A percentile compares a stretch with the other conserved stretches of the same genome.
phyloP scores from a whole-genome alignment of 2,329 filamentous ascomycete genomes.

The Penicillium sp. region DNA sequence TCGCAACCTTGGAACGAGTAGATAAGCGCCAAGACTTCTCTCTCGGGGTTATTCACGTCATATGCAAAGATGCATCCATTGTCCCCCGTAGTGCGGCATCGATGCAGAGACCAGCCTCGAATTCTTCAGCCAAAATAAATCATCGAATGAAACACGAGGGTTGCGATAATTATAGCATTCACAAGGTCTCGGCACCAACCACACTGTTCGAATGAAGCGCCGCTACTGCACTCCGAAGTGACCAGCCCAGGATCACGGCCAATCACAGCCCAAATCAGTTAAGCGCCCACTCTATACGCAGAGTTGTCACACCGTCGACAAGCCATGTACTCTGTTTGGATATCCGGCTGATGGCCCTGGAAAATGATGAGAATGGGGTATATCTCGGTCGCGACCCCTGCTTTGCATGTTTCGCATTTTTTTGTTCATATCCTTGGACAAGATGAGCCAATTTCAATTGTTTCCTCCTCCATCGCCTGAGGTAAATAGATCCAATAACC shows the following conservation, averaged over 20 bases:
- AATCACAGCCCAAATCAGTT: conserved; percentile 25
- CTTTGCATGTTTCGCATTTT: conserved; percentile 8
- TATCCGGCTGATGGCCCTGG: neutral
- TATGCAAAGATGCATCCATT: too few relatives aligned
- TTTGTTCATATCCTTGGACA: conserved; percentile 7
- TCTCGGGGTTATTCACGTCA: neutral
- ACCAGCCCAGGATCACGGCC: conserved; percentile 18
- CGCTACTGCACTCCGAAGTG: conserved; percentile 19
- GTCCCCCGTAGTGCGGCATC: neutral
- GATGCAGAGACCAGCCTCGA: conserved; percentile 3
- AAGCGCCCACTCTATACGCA: conserved; percentile 33
- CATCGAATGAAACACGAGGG: neutral
- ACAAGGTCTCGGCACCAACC: conserved; percentile 13
- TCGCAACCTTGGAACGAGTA: neutral
- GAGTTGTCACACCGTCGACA: conserved; percentile 20
- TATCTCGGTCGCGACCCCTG: conserved; percentile 24
- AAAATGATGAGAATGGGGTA: conserved; percentile 14
- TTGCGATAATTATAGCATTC: conserved; percentile 7
- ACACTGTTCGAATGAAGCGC: conserved; percentile 17
- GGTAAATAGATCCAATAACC: conserved; percentile 33
- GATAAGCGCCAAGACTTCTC: neutral
- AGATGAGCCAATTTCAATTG: conserved; percentile 43
- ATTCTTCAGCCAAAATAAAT: conserved; percentile 7
- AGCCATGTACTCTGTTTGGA: conserved; percentile 6
- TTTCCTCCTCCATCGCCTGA: conserved; percentile 40